Base-by-base conservation (phyloP, 2,329 filamentous ascomycete genomes). In the Catunica adiposa region DNA sequence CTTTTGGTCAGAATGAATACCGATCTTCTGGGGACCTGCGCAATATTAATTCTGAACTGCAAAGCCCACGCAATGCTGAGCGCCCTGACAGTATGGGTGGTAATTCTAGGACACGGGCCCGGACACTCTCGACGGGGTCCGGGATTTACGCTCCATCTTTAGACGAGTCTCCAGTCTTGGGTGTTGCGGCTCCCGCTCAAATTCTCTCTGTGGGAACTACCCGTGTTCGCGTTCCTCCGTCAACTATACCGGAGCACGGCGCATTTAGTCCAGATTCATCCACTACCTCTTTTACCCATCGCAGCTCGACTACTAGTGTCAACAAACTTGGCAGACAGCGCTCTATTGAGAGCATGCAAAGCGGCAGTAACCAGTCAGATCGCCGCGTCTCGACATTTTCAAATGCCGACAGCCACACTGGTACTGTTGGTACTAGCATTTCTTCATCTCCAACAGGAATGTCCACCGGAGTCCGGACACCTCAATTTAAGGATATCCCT, bases 121-220 rank as follows among this genome's bases (percentile, higher is more conserved):
- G 37, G 25, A 38, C 17, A 11, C 5, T 51, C 23, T 53, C 48
- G 5, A 44, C 48, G 4, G 42, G 51, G 14, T 58, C 48, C 5
- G 14, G 17, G 4, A 46, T 23, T 17, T 53, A 47, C 47, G 47
- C 26, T 11, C 48, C 38, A 17, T 22, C 55, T 31, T 20, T 26
- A 17, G 55, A 56, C 4, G 55, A 56, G 15, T 56, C 55, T 1
- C 55, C 55, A 2, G 38, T 56, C 25, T 42, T 56, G 8, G 55
- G 48, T 17, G 37, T 47, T 15, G 48, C 25, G 3, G 3, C 42
- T 11, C 55, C 55, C 8, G 48, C 20, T 22, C 38, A 48, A 29
- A 9, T 6, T 15, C 34, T 44, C 15, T 34, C 46, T 40, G 23
- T 23, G 7, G 5, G 40, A n/a, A 20, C 44, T 2, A 40, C 53